Evolutionary conservation across 441 rosid species (phyloP), one percentile per base, ranked within the genome.

Genomic region (Adansonia madagascariensis): DNA sequence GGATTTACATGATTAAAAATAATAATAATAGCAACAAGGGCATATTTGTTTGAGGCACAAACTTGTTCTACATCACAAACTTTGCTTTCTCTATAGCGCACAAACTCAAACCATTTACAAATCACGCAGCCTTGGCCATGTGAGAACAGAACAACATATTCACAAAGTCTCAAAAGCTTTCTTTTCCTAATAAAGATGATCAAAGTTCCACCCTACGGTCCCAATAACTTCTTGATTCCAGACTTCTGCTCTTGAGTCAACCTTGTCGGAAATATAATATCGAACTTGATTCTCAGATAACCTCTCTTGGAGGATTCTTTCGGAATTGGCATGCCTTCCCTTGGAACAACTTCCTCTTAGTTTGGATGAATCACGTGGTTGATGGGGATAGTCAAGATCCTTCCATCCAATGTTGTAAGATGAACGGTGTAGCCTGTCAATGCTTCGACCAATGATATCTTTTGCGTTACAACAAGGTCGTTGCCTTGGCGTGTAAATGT

Each of bases 261-360:
- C 84, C 95, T 90, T 0, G 86, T 47, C 0, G 97, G 97, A 80
- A 91, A 92, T 66, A 81, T 88, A 50, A 92, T 81, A 68, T 69
- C 80, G 84, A 93, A 90, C 82, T 88, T 91, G 84, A 91, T 86
- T 76, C 91, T 82, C 77, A 93, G 75, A 78, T 91, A 87, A n/a
- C 98, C 98, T 80, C 78, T 91, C 77, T 49, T 89, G 0, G 85
- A 72, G 0, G 89, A 88, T 1, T 94, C 94, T 71, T 84, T 91
- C 0, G 83, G 88, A 8, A 86, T 76, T 3, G 98, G 98, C 97
- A 94, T 94, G 15, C 98, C 98, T 84, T 94, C 98, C 1, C 85
- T 80, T 0, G 89, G 92, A 62, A 89, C 86, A 53, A 92, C 88
- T 80, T 90, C 97, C 81, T 92, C 97, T 39, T 91, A 86, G 17